Percentiles rank a stretch among this genome's conserved stretches.
Conservation (phyloP, 78 protist species). For the Corallochytrium limacisporum region DNA sequence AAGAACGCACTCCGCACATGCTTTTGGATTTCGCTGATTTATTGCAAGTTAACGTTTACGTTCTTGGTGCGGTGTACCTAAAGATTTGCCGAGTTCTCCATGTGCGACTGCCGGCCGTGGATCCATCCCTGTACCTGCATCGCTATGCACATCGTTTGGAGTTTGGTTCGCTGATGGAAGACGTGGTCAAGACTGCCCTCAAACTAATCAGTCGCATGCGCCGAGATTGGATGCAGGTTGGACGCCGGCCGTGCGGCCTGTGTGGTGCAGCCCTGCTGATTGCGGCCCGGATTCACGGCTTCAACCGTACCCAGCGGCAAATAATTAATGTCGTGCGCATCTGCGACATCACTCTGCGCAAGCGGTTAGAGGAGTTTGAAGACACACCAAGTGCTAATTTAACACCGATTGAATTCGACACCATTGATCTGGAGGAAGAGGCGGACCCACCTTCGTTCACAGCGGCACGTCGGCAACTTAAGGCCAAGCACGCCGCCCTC, state of each 20-base stretch:
- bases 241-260: conserved; percentile 81
- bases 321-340: conserved; percentile 60
- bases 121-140: conserved; percentile 76
- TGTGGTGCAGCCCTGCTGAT: conserved; percentile 83
- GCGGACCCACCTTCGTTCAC: conserved; percentile 60
- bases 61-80: conserved; percentile 49
- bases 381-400: conserved; percentile 22
- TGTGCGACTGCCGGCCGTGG: conserved; percentile 48
- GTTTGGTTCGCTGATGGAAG: conserved; percentile 48
- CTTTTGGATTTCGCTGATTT: conserved; percentile 76
- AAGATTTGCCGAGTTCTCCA: conserved; percentile 34
- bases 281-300: conserved; percentile 82
- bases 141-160: conserved; percentile 72
- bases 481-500: too few species aligned
- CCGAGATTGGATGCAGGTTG: conserved; percentile 82
- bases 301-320: conserved; percentile 58
- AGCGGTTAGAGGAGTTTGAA: conserved; percentile 34
- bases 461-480: background rate
- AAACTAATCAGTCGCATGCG: conserved; percentile 75
- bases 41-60: conserved; percentile 50
- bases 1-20: conserved; percentile 57
- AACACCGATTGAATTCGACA: conserved; percentile 27
- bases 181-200: conserved; percentile 47
- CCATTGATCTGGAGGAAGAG: conserved; percentile 43
- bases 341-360: conserved; percentile 55